These are phyloP conservation scores for Boletus pseudopeckii DNA, from an alignment of 768 basidiomycete species.

Conservation along the genomic window DNA sequence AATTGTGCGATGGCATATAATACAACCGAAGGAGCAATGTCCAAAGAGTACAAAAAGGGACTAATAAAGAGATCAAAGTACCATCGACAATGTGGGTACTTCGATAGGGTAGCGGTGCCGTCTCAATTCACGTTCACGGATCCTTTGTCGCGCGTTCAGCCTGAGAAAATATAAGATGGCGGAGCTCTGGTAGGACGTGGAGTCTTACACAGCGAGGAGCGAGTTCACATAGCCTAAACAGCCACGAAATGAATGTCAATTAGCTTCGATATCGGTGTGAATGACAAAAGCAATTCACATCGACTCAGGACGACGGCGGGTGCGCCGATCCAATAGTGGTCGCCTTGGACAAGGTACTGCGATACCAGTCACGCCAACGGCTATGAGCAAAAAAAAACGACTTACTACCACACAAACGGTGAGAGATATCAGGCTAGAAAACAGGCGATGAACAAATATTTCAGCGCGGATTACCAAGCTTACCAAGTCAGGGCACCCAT, in stretches of 20 bases:
- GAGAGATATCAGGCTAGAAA: slow-evolving; percentile 9
- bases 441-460: not conserved
- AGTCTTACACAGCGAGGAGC: slow-evolving; percentile 9
- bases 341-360: slow-evolving; percentile 6
- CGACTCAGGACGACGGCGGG: slow-evolving; percentile 6
- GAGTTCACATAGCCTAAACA: slow-evolving; percentile 15
- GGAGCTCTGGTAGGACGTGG: not conserved
- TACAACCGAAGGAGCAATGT: too few relatives aligned
- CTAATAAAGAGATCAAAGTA: not conserved
- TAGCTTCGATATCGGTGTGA: not conserved
- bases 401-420: slow-evolving; percentile 7
- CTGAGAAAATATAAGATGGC: not conserved
- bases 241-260: not conserved
- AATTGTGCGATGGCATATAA: too few relatives aligned
- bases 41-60: too few relatives aligned
- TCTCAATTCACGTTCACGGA: slow-evolving; percentile 11
- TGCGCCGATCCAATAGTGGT: slow-evolving; percentile 10
- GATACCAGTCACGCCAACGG: not conserved
- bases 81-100: slow-evolving; percentile 2
- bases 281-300: slow-evolving; percentile 4
- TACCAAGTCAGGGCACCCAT: slow-evolving; percentile 18
- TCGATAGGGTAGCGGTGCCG: slow-evolving; percentile 1
- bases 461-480: not conserved
- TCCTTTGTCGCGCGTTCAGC: slow-evolving; percentile 5
- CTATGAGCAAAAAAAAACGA: not conserved